phyloP scores from a whole-genome alignment of 1,284 basidiomycete species.

The Coriolopsis trogii region DNA sequence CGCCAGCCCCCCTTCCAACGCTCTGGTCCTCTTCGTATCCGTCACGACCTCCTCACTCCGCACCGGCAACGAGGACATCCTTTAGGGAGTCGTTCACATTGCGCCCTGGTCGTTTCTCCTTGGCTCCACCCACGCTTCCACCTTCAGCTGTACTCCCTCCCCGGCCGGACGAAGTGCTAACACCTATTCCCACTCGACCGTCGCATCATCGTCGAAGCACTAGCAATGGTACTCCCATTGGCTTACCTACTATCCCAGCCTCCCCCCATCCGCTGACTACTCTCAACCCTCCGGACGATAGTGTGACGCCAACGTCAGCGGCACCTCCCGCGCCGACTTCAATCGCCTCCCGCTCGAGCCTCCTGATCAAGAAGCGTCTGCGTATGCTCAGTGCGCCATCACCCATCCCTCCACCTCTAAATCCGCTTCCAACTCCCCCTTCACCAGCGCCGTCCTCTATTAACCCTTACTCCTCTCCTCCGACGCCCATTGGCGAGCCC shows the following conservation, averaged over 20 bases:
- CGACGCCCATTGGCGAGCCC: conserved; percentile 56
- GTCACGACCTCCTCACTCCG: conserved; percentile 24
- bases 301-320: conserved; percentile 36
- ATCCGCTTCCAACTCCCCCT: conserved; percentile 24
- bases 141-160: conserved; percentile 58
- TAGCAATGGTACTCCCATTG: conserved; percentile 39
- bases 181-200: conserved; percentile 9
- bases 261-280: conserved; percentile 43
- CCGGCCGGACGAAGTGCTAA: conserved; percentile 54
- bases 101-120: conserved; percentile 59
- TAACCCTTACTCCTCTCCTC: conserved; percentile 30
- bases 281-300: conserved; percentile 48
- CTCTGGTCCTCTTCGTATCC: conserved; percentile 19
- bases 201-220: conserved; percentile 39
- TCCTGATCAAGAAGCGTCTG: conserved; percentile 53
- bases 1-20: conserved; percentile 31
- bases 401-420: conserved; percentile 31
- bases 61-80: conserved; percentile 40
- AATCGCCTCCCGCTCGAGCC: conserved; percentile 8
- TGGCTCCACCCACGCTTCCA: conserved; percentile 64
- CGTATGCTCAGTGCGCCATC: conserved; percentile 65
- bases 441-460: conserved; percentile 30
- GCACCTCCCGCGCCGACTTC: conserved; percentile 42
- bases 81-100: conserved; percentile 56
- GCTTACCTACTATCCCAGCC: conserved; percentile 46